Evolutionary conservation across 176 grass and related monocot genomes (phyloP).

Genomic region (Echinochloa phyllopogon): DNA sequence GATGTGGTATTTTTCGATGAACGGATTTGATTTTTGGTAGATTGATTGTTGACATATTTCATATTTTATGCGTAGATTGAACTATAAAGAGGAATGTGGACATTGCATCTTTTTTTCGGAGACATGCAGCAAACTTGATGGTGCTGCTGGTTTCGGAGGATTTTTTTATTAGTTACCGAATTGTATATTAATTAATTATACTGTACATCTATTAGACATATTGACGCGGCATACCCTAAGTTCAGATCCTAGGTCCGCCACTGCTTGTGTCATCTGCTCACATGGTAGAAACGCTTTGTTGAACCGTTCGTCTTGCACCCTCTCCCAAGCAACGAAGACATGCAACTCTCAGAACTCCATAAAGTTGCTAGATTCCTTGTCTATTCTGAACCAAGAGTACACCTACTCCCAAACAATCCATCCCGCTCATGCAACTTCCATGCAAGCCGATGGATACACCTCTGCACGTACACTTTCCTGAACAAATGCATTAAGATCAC

Average conservation of each 20-base stretch:
- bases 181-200: too few species aligned
- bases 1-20: too few species aligned
- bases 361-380: conserved; percentile 25
- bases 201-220: too few species aligned
- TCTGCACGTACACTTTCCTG: conserved; percentile 15
- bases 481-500: conserved; percentile 51
- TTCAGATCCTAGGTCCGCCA: background rate
- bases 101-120: too few species aligned
- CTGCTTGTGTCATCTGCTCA: background rate
- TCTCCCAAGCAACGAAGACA: conserved; percentile 27
- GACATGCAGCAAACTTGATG: too few species aligned
- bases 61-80: too few species aligned
- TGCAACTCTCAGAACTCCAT: background rate
- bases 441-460: conserved; percentile 24
- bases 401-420: conserved; percentile 77
- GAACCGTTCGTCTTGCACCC: conserved; percentile 44
- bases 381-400: conserved; percentile 57
- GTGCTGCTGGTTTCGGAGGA: too few species aligned
- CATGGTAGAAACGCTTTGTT: conserved; percentile 27
- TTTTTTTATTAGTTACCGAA: too few species aligned
- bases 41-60: too few species aligned
- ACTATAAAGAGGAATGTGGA: too few species aligned
- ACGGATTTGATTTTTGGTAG: too few species aligned
- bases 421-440: conserved; percentile 53
- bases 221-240: too few species aligned